Evolutionary conservation across 192 early-diverging fungal species (phyloP).

Genomic region (Entrophospora sp.): DNA sequence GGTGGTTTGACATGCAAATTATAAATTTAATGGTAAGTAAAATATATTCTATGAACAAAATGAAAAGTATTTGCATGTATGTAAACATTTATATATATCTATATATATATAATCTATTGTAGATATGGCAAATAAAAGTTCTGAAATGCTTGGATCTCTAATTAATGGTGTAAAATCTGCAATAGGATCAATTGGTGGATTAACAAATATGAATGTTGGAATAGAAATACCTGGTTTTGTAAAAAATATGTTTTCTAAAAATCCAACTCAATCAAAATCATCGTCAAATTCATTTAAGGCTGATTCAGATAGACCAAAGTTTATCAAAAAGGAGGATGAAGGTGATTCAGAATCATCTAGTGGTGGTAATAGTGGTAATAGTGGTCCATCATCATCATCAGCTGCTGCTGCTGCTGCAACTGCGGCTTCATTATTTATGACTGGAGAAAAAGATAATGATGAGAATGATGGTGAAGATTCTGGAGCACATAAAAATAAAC

Average conservation of each 20-base stretch:
- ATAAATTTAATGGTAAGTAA: conserved; percentile 48
- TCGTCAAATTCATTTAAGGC: conserved; percentile 3
- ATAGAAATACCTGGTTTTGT: conserved; percentile 30
- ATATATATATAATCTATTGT: too few relatives aligned
- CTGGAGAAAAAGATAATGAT: conserved; percentile 12
- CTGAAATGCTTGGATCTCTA: conserved; percentile 25
- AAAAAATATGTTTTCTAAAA: conserved; percentile 18
- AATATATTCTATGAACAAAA: background rate
- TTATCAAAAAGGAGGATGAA: conserved; percentile 25
- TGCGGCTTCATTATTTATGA: conserved; percentile 28
- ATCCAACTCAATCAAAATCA: background rate
- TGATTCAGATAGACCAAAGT: conserved; percentile 24
- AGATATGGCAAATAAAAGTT: conserved; percentile 18
- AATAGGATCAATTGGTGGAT: conserved; percentile 28
- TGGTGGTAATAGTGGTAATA: conserved; percentile 28
- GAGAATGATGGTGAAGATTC: conserved; percentile 33
- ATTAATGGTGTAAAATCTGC: conserved; percentile 27
- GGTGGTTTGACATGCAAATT: conserved; percentile 51
- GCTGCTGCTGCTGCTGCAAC: conserved; percentile 37
- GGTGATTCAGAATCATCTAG: conserved; percentile 11
- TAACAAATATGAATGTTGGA: conserved; percentile 31
- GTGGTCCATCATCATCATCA: too few relatives aligned
- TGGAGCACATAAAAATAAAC: conserved; percentile 39
- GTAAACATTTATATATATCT: background rate
- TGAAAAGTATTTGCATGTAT: background rate